Evolutionary conservation across 2,329 filamentous ascomycete genomes (phyloP).

Genomic region (Aspergillus sp.): DNA sequence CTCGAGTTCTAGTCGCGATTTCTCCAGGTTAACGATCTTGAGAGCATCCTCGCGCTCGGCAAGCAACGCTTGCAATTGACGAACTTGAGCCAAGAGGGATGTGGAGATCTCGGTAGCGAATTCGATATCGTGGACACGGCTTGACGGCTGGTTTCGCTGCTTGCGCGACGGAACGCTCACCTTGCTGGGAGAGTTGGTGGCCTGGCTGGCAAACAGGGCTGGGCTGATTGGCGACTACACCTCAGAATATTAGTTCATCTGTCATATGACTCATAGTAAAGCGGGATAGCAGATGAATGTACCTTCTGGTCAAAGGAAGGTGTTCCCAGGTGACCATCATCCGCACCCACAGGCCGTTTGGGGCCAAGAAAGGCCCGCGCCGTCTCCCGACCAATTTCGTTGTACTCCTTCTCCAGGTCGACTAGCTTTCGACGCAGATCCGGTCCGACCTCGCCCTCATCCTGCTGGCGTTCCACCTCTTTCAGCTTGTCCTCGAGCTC

Average conservation of each 20-base stretch:
- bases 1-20: conserved; percentile 76
- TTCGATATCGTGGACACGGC: conserved; percentile 89
- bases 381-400: conserved; percentile 85
- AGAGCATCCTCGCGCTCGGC: conserved; percentile 84
- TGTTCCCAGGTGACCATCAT: conserved; percentile 45
- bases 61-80: conserved; percentile 79
- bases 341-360: conserved; percentile 68
- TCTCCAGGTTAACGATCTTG: conserved; percentile 68
- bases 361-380: conserved; percentile 84
- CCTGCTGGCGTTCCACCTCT: conserved; percentile 74
- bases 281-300: conserved; percentile 10
- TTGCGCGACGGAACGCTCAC: conserved; percentile 81
- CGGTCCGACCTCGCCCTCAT: conserved; percentile 72
- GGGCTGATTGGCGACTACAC: conserved; percentile 64
- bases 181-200: conserved; percentile 83
- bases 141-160: conserved; percentile 82
- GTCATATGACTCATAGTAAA: background rate
- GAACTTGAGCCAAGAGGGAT: conserved; percentile 87
- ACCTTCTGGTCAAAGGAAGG: conserved; percentile 45
- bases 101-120: conserved; percentile 98
- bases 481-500: conserved; percentile 75
- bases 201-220: conserved; percentile 77
- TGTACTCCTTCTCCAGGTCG: conserved; percentile 91
- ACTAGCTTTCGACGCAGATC: conserved; percentile 77
- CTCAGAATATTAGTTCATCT: conserved; percentile 6